A percentile compares a stretch with the other conserved stretches of the same genome.
phyloP scores from a whole-genome alignment of 306 rosid genomes.

The Gastrolobium villosum region DNA sequence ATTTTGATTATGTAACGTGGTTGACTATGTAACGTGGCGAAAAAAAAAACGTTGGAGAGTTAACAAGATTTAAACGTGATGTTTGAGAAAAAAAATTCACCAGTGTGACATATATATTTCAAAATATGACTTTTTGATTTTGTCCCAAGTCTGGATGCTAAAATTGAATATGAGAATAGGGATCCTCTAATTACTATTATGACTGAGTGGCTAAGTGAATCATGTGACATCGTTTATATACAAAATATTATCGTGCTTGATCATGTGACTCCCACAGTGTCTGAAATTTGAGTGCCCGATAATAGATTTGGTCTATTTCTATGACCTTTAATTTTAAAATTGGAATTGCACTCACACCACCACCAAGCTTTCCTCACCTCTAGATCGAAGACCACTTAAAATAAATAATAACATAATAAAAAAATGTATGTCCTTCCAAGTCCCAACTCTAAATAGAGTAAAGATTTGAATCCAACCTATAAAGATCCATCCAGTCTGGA shows the following conservation, averaged over 20 bases:
- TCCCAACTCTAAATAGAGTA: constrained; percentile 50
- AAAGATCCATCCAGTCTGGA: constrained; percentile 59
- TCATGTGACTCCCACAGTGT: constrained; percentile 55
- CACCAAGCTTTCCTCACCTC: constrained; percentile 41
- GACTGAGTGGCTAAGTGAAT: constrained; percentile 43
- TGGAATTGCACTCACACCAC: constrained; percentile 19
- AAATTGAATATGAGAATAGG: constrained; percentile 18
- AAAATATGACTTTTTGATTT: no score
- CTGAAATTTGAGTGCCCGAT: constrained; percentile 53
- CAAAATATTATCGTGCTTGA: constrained; percentile 30
- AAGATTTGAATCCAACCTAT: constrained; percentile 50
- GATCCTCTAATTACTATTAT: constrained; percentile 38
- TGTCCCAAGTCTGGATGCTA: constrained; percentile 23
- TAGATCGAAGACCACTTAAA: constrained; percentile 45
- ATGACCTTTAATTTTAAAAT: constrained; percentile 37
- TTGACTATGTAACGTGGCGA: no score
- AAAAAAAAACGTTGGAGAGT: no score
- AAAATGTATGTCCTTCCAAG: constrained; percentile 46
- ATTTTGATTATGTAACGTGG: no score
- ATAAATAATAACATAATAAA: constrained; percentile 14
- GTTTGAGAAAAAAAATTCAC: no score
- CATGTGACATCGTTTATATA: constrained; percentile 46
- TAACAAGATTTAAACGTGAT: no score
- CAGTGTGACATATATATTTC: no score
- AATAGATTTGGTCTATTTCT: constrained; percentile 44